These are phyloP conservation scores for Colletotrichum caudatum DNA, from an alignment of 2,329 filamentous ascomycete genomes.

Conservation along the genomic window DNA sequence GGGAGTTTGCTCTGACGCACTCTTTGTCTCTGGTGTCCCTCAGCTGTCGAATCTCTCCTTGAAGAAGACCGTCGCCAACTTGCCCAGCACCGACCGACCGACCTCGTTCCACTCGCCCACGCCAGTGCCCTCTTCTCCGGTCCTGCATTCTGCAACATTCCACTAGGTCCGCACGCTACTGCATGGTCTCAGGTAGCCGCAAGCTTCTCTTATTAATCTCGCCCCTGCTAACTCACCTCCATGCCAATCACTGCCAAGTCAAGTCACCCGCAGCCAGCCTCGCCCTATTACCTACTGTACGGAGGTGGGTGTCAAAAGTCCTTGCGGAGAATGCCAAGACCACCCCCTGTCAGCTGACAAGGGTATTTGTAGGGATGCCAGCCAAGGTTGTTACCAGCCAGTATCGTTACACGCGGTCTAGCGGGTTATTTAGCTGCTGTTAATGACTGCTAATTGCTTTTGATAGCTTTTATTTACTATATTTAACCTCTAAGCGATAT, in stretches of 20 bases:
- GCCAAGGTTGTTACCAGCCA: too few relatives aligned
- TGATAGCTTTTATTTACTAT: too few relatives aligned
- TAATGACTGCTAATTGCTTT: too few relatives aligned
- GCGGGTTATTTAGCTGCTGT: too few relatives aligned
- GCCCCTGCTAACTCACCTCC: neutral
- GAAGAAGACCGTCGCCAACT: conserved; percentile 1
- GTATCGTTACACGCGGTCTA: too few relatives aligned
- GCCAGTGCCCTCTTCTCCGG: conserved; percentile 12
- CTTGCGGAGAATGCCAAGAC: too few relatives aligned
- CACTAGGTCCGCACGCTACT: conserved; percentile 33
- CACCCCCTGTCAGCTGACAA: too few relatives aligned
- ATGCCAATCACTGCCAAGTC: conserved; percentile 7
- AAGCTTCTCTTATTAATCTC: conserved; percentile 24
- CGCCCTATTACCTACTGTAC: neutral
- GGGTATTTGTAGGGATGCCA: too few relatives aligned
- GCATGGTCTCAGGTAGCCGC: conserved; percentile 7
- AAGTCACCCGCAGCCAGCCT: neutral
- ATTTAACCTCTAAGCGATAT: too few relatives aligned
- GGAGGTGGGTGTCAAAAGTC: too few relatives aligned
- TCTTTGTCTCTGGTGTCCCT: neutral
- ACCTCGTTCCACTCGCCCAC: neutral
- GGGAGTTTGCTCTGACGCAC: neutral
- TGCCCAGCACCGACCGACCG: neutral
- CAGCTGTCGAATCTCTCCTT: conserved; percentile 9
- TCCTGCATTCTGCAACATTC: conserved; percentile 29